phyloP scores from a whole-genome alignment of 768 basidiomycete genomes.

The Sistotremastrum niveocremeum region DNA sequence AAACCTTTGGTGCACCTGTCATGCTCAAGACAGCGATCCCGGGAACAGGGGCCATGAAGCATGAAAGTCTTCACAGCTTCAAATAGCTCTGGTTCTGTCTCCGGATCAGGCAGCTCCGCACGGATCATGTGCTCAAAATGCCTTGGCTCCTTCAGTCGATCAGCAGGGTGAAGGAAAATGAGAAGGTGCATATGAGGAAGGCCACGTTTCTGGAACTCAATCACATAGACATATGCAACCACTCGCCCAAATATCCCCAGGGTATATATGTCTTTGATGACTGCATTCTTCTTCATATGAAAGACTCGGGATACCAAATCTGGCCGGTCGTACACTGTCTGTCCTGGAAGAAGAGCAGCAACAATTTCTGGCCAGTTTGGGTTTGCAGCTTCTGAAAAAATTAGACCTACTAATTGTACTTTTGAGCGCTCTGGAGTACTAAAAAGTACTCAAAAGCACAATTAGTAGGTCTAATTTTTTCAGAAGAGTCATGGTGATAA shows the following conservation, averaged over 20 bases:
- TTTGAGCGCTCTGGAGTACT: no score
- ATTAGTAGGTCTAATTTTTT: no score
- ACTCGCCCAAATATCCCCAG: conserved; percentile 18
- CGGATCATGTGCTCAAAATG: conserved; percentile 22
- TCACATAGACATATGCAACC: conserved; percentile 18
- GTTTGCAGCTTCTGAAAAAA: no score
- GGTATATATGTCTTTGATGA: conserved; percentile 18
- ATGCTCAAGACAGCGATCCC: conserved; percentile 12
- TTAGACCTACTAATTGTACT: no score
- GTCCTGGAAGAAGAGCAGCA: conserved; percentile 18
- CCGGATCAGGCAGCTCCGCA: conserved; percentile 21
- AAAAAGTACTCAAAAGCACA: no score
- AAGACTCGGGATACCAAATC: conserved; percentile 24
- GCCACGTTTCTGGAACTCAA: conserved; percentile 31
- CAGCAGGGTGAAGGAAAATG: conserved; percentile 12
- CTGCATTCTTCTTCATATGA: conserved; percentile 17
- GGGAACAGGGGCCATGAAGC: conserved; percentile 20
- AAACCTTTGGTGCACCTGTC: conserved; percentile 27
- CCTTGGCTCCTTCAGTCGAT: no score
- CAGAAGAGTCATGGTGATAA: conserved; percentile 42
- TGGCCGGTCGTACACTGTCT: conserved; percentile 21
- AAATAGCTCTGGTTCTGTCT: conserved; percentile 13
- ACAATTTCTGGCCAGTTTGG: conserved; percentile 26
- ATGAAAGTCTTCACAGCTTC: conserved; percentile 18
- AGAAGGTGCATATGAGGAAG: conserved; percentile 30